phyloP scores from a whole-genome alignment of 2,329 filamentous ascomycete genomes.

The Gaeumannomyces sp. region DNA sequence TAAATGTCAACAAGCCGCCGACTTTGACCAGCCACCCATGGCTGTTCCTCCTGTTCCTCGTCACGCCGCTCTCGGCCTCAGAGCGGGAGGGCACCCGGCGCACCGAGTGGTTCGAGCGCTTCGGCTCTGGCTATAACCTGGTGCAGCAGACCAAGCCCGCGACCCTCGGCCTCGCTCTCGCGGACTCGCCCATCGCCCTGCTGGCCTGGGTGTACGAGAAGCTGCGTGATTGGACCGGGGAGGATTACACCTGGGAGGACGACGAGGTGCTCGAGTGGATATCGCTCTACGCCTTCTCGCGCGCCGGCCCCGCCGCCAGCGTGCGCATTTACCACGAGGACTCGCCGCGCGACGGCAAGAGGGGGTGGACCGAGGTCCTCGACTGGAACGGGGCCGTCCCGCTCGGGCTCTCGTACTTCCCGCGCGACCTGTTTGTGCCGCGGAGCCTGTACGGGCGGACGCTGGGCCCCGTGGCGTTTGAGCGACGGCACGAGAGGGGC shows the following conservation, averaged over 20 bases:
- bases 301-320: constrained; percentile 63
- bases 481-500: constrained; percentile 41
- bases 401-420: constrained; percentile 49
- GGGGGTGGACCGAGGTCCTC: constrained; percentile 11
- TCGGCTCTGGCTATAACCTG: constrained; percentile 53
- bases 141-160: constrained; percentile 64
- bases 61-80: constrained; percentile 44
- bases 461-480: constrained; percentile 54
- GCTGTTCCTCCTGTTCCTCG: constrained; percentile 48
- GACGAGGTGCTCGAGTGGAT: constrained; percentile 74
- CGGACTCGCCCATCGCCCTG: constrained; percentile 63
- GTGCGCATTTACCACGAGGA: constrained; percentile 67
- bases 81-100: constrained; percentile 33
- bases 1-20: constrained; percentile 41
- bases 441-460: constrained; percentile 52
- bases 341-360: constrained; percentile 1
- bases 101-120: constrained; percentile 45
- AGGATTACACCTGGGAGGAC: constrained; percentile 65
- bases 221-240: constrained; percentile 64
- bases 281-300: constrained; percentile 65
- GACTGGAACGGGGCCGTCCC: constrained; percentile 30
- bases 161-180: constrained; percentile 63
- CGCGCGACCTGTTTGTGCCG: constrained; percentile 47
- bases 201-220: constrained; percentile 81
- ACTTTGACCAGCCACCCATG: constrained; percentile 45